Percentiles rank a stretch among this genome's conserved stretches.
These are phyloP conservation scores for Grosmannia clavigera DNA, from an alignment of 2,329 filamentous ascomycete species.

Conservation along the genomic window DNA sequence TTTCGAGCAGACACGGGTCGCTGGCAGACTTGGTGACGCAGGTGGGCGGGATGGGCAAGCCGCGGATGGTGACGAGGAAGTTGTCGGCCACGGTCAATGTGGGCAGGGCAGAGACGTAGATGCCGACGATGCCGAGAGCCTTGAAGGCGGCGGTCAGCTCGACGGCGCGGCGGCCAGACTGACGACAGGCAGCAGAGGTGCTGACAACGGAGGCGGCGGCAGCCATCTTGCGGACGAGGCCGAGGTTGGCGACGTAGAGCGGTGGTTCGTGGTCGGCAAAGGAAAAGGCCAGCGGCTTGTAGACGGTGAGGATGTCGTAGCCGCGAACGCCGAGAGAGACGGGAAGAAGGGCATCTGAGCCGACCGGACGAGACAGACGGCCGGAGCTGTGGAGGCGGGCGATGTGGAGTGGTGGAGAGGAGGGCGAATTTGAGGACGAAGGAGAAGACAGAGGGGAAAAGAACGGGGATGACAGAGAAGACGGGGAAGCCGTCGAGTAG, in stretches of 20 bases:
- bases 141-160: constrained; percentile 60
- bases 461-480: background rate
- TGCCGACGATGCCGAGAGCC: constrained; percentile 60
- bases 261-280: constrained; percentile 14
- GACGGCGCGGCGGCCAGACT: constrained; percentile 46
- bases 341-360: constrained; percentile 37
- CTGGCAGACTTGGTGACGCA: constrained; percentile 47
- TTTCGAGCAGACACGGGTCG: constrained; percentile 52
- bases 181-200: constrained; percentile 35
- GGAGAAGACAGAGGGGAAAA: background rate
- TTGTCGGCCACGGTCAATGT: constrained; percentile 46
- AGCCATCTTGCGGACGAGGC: constrained; percentile 79
- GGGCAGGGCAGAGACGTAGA: constrained; percentile 65
- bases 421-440: background rate
- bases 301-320: constrained; percentile 73
- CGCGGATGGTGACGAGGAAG: constrained; percentile 65
- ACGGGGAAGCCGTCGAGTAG: constrained; percentile 17
- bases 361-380: constrained; percentile 38
- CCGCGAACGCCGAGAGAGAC: constrained; percentile 51
- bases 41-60: constrained; percentile 52
- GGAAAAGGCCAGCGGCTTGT: constrained; percentile 47
- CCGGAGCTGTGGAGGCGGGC: constrained; percentile 61
- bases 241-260: constrained; percentile 58
- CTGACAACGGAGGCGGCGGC: constrained; percentile 65
- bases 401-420: constrained; percentile 39